Base-by-base conservation (phyloP, 2,329 filamentous ascomycete species). In the Saccharata proteae region DNA sequence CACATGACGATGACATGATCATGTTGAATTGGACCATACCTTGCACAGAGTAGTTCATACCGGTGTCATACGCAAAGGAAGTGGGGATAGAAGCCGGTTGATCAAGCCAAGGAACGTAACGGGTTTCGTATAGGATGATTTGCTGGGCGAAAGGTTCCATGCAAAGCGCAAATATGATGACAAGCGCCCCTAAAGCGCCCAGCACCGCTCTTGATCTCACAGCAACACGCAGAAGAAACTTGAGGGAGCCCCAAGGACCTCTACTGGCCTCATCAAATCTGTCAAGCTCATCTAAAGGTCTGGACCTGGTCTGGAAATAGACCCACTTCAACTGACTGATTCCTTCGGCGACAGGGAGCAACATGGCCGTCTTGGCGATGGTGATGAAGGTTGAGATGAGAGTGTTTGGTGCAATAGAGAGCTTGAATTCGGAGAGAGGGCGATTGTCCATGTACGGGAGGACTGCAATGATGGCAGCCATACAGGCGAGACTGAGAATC, bases 321-420 rank as follows among this genome's bases (percentile, higher is more conserved):
- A 38, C 11, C 55, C 55, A 59, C 39, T 57, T 57, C 19, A 55
- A 39, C 36, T 60, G 57, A 23, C 46, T 43, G 18, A 58, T 38
- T 22, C 47, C 48, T 16, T 48, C 43, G 2, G 51, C 45, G 9
- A 53, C 34, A 6, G 46, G 41, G 4, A 53, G 39, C 26, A 58
- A 35, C 27, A 57, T 37, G 3, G 48, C 34, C 3, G 48, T 35
- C 29, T 54, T 55, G 4, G 34, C 39, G 8, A 51, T 24, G 4
- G 47, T 55, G 4, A 49, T 46, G 16, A 59, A 41, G 30, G 54
- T 33, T 4, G 56, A 43, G 9, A 59, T 43, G 7, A 55, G 29
- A 1, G 55, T 47, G 39, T 55, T 59, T 10, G 31, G 26, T 17
- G 40, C 30, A n/a, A 44, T 41, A 10, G 21, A 18, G 11, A 41